Conservation (phyloP, 2,329 filamentous ascomycete species). For the Hypomyces perniciosus region DNA sequence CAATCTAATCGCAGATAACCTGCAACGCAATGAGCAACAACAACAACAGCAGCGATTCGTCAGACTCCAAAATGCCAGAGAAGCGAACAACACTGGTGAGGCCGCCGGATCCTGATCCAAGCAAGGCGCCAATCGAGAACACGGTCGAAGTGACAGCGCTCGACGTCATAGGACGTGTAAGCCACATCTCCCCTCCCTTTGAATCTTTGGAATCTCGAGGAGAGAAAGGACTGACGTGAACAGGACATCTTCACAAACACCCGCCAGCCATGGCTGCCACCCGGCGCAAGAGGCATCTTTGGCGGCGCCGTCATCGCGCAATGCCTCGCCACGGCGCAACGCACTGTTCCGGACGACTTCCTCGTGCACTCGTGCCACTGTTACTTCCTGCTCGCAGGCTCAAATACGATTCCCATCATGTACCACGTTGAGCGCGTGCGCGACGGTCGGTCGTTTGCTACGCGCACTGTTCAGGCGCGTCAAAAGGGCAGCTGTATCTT, state of each 20-base stretch:
- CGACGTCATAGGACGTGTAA: slow-evolving; percentile 65
- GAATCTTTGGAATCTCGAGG: not conserved
- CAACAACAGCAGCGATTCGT: not conserved
- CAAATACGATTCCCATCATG: slow-evolving; percentile 75
- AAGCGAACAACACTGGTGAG: slow-evolving; percentile 45
- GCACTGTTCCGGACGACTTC: slow-evolving; percentile 76
- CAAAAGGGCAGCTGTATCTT: slow-evolving; percentile 89
- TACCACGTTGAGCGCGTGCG: slow-evolving; percentile 94
- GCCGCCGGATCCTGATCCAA: slow-evolving; percentile 65
- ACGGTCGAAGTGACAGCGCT: slow-evolving; percentile 81
- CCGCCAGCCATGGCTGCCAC: slow-evolving; percentile 84
- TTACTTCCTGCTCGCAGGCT: slow-evolving; percentile 93
- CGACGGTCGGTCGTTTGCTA: slow-evolving; percentile 83
- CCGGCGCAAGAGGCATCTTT: slow-evolving; percentile 87
- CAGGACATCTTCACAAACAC: slow-evolving; percentile 94
- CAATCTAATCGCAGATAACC: not conserved
- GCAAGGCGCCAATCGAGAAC: slow-evolving; percentile 80
- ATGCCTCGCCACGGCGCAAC: slow-evolving; percentile 79
- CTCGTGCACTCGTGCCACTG: slow-evolving; percentile 95
- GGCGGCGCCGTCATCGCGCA: slow-evolving; percentile 92
- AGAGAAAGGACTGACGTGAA: not conserved
- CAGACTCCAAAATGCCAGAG: slow-evolving; percentile 3
- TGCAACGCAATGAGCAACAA: not conserved
- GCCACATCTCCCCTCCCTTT: slow-evolving; percentile 23
- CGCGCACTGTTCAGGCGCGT: slow-evolving; percentile 89